phyloP scores from a whole-genome alignment of 371 early-diverging fungal genomes.

The Saksenaea oblongispora region DNA sequence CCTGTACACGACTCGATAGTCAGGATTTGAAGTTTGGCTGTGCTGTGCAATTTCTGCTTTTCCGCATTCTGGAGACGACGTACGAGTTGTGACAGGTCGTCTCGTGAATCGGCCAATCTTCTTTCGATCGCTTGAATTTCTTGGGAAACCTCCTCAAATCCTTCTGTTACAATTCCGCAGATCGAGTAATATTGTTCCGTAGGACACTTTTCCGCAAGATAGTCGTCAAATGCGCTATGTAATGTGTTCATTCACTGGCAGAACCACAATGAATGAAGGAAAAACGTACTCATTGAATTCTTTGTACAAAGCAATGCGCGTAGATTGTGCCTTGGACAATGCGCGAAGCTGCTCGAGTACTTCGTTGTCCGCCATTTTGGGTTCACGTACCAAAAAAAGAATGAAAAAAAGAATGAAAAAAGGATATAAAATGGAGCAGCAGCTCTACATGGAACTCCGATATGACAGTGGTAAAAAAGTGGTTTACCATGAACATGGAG shows the following conservation, averaged over 20 bases:
- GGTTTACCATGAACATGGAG: too few species aligned
- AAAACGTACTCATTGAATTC: constrained; percentile 44
- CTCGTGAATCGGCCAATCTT: constrained; percentile 13
- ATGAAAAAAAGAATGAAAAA: background rate
- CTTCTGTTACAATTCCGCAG: constrained; percentile 47
- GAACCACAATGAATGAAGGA: background rate
- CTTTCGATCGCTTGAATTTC: constrained; percentile 43
- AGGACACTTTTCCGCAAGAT: constrained; percentile 33
- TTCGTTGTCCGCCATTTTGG: background rate
- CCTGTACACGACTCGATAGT: constrained; percentile 36
- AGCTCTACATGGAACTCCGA: background rate
- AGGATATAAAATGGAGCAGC: background rate
- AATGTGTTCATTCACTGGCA: background rate
- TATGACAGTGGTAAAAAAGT: background rate
- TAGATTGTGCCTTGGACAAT: constrained; percentile 38
- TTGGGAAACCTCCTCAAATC: constrained; percentile 47
- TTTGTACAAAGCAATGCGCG: constrained; percentile 39
- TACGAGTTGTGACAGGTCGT: constrained; percentile 30
- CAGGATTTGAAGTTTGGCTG: constrained; percentile 40
- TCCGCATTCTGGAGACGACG: constrained; percentile 38
- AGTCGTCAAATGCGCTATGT: constrained; percentile 49
- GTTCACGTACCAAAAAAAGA: background rate
- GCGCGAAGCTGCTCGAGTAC: constrained; percentile 17
- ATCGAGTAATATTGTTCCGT: constrained; percentile 47
- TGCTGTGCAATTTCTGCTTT: constrained; percentile 41